Evolutionary conservation across 2,329 filamentous ascomycete genomes (phyloP).

Genomic region (Aspergillus sp.): DNA sequence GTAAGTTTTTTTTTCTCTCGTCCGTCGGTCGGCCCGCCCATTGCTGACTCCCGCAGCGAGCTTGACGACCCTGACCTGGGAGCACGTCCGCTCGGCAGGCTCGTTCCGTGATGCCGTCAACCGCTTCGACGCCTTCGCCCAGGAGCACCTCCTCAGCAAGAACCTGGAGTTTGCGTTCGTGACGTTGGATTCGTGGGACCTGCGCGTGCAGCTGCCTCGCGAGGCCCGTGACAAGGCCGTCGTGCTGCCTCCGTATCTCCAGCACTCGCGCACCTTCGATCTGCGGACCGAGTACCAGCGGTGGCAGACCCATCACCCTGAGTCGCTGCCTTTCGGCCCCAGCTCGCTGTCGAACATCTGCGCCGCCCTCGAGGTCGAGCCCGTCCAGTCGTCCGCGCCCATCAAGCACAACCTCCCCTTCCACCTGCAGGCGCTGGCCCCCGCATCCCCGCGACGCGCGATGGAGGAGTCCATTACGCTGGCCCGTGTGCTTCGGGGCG

Average conservation of each 20-base stretch:
- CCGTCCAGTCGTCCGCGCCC: constrained; percentile 90
- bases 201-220: constrained; percentile 91
- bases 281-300: constrained; percentile 94
- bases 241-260: constrained; percentile 88
- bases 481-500: constrained; percentile 78
- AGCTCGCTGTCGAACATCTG: constrained; percentile 96
- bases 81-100: constrained; percentile 94
- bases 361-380: constrained; percentile 93
- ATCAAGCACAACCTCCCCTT: constrained; percentile 99
- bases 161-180: constrained; percentile 97
- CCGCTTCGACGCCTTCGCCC: constrained; percentile 87
- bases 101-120: constrained; percentile 95
- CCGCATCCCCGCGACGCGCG: constrained; percentile 85
- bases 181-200: constrained; percentile 95
- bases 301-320: constrained; percentile 97
- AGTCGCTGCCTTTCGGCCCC: constrained; percentile 91
- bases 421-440: constrained; percentile 89
- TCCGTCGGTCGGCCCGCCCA: constrained; percentile 14
- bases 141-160: constrained; percentile 80
- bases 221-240: constrained; percentile 98
- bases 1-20: constrained; percentile 53
- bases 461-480: constrained; percentile 97
- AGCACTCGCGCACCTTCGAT: constrained; percentile 96
- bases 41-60: constrained; percentile 55
- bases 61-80: constrained; percentile 95